phyloP scores from a whole-genome alignment of 2,329 filamentous ascomycete species.

The Bipolaris gigantea region DNA sequence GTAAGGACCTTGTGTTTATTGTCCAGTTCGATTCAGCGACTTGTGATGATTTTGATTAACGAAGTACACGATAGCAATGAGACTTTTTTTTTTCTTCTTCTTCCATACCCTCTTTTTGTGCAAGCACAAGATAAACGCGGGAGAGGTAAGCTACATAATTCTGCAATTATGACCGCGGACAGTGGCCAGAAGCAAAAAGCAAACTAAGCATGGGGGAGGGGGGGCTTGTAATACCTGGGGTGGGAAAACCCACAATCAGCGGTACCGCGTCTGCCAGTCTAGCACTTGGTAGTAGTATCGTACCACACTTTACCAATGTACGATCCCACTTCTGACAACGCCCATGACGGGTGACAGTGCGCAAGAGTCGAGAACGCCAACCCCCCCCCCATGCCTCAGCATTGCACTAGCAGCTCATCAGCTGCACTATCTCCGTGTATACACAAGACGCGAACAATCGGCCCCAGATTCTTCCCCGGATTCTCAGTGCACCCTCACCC shows the following conservation, averaged over 20 bases:
- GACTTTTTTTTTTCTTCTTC: too few species aligned
- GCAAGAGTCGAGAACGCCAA: neutral
- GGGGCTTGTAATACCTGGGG: too few species aligned
- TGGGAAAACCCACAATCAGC: neutral
- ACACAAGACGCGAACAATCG: too few species aligned
- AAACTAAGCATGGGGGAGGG: too few species aligned
- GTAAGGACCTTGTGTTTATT: neutral
- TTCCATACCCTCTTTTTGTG: neutral
- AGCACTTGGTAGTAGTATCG: neutral
- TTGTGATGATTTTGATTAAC: slow-evolving; percentile 1
- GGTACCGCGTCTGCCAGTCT: neutral
- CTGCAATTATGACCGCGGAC: too few species aligned
- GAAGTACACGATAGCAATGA: neutral
- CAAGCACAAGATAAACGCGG: neutral
- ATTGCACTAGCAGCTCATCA: neutral
- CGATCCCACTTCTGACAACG: neutral
- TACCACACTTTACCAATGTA: neutral
- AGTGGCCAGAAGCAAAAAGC: neutral
- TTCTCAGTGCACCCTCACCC: too few species aligned
- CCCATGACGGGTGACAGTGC: neutral
- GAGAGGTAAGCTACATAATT: too few species aligned
- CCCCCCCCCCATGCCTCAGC: neutral
- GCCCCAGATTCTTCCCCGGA: too few species aligned
- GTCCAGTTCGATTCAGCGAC: neutral
- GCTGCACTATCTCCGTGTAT: too few species aligned